Evolutionary conservation across 192 early-diverging fungal species (phyloP), one percentile per base, ranked within the genome.

Genomic region (Backusella australiensis): DNA sequence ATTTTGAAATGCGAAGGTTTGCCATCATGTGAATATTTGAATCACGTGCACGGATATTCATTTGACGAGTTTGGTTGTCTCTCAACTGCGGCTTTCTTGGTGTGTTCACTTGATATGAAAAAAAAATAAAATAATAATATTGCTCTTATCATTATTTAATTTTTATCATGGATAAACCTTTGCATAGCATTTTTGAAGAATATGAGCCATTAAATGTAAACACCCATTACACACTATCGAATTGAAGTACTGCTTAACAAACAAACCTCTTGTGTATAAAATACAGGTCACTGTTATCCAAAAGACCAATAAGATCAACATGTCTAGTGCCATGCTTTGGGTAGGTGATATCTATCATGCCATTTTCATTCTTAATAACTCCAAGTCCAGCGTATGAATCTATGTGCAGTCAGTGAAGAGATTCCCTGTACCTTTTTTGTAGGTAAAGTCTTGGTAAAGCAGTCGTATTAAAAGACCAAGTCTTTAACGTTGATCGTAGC

Each of bases 301-400:
- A 63, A 68, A 67, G 32, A 36, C 49, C 17, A 44, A 68, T 69
- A 39, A 35, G 36, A 69, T 78, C 23, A 56, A 74, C 49, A 21
- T 78, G 17, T 23, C 72, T 15, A 35, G 14, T 32, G 67, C 67
- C 1, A 78, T 74, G 72, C 63, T 72, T 14, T 73, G 72, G 77
- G 77, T 78, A 78, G 74, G 12, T 23, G 15, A 32, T 32, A 32
- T 32, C 2, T 3, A 11, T 12, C 38, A 8, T 39, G 2, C 3
- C 38, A 1, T 5, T 73, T 56, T 34, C 1, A 21, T 19, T 86
- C 23, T 56, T 56, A 23, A 23, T 56, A 23, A 21, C 5, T 1
- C 5, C 21, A 53, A 53, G 17, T 7, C 23, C n/a, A 87, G 86
- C 73, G 80, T 67, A 78, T 87, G 86, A 85, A 87, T 41, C 34